Conservation (phyloP, 1,284 basidiomycete species). For the Marasmius sp. region DNA sequence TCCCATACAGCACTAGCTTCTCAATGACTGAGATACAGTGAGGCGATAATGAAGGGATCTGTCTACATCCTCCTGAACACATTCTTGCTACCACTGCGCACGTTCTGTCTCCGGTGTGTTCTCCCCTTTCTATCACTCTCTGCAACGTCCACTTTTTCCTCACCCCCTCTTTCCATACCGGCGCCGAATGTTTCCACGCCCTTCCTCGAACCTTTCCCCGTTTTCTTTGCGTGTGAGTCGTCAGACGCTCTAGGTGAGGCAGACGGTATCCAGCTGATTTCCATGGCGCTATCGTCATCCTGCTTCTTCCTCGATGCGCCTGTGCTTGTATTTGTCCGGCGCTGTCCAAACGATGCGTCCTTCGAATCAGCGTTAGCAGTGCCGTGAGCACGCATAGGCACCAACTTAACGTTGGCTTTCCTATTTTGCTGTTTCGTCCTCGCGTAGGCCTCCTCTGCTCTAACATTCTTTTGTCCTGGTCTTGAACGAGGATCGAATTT, state of each 20-base stretch:
- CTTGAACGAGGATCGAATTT: constrained; percentile 42
- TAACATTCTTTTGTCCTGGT: constrained; percentile 46
- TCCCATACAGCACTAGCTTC: too few relatives aligned
- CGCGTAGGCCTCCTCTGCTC: constrained; percentile 43
- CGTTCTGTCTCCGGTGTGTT: constrained; percentile 67
- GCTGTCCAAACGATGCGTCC: constrained; percentile 69
- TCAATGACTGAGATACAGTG: too few relatives aligned
- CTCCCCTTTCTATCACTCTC: constrained; percentile 69
- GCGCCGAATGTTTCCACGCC: constrained; percentile 81
- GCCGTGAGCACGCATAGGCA: constrained; percentile 53
- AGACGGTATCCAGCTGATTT: constrained; percentile 65
- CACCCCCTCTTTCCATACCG: constrained; percentile 80
- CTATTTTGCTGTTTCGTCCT: constrained; percentile 42
- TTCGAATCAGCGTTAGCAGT: constrained; percentile 30
- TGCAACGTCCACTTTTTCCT: constrained; percentile 44
- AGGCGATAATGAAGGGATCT: not conserved
- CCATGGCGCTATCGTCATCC: constrained; percentile 54
- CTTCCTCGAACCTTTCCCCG: constrained; percentile 47
- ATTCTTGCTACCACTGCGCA: constrained; percentile 87
- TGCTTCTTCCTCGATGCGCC: constrained; percentile 15
- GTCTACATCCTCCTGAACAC: constrained; percentile 54
- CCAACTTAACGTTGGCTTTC: constrained; percentile 52
- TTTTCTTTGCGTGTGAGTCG: constrained; percentile 29
- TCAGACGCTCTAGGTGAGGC: constrained; percentile 32
- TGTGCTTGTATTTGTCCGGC: constrained; percentile 28